A percentile compares a stretch with the other conserved stretches of the same genome.
These are phyloP conservation scores for Chlorella sp. DNA, from an alignment of 139 green algal species.

Conservation along the genomic window DNA sequence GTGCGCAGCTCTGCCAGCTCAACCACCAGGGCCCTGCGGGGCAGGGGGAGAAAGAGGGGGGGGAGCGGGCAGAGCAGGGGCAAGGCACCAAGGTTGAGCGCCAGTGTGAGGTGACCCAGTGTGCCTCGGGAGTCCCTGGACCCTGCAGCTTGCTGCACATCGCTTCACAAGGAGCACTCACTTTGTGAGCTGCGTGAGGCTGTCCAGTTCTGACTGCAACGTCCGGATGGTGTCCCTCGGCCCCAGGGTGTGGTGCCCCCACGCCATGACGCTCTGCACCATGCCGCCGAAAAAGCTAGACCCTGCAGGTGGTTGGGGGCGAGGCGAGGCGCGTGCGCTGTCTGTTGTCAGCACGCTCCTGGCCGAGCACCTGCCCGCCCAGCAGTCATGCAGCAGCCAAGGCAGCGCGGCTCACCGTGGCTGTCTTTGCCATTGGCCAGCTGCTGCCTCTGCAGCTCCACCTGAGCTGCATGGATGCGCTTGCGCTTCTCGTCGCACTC, in stretches of 20 bases:
- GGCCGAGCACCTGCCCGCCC: background rate
- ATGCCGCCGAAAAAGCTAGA: constrained; percentile 45
- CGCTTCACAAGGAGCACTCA: background rate
- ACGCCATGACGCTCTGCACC: constrained; percentile 15
- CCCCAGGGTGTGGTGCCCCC: constrained; percentile 9
- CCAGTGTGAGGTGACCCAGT: background rate
- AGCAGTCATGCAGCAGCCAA: constrained; percentile 20
- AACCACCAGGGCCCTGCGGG: constrained; percentile 43
- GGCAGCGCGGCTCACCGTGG: constrained; percentile 23
- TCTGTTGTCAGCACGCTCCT: background rate
- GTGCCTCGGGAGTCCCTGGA: background rate
- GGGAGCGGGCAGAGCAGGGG: background rate
- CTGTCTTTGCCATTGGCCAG: background rate
- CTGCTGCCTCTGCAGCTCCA: constrained; percentile 25
- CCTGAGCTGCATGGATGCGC: constrained; percentile 35
- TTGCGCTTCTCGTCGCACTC: constrained; percentile 57
- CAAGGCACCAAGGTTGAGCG: background rate
- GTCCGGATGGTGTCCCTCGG: constrained; percentile 34
- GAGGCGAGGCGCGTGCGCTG: background rate
- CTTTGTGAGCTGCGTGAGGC: constrained; percentile 25
- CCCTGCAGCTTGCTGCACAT: background rate
- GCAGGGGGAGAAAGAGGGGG: background rate
- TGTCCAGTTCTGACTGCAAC: constrained; percentile 58
- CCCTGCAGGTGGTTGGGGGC: background rate
- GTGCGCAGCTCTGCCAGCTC: constrained; percentile 69